Conservation (phyloP, 768 basidiomycete genomes). For the Melanogaster broomeanus region DNA sequence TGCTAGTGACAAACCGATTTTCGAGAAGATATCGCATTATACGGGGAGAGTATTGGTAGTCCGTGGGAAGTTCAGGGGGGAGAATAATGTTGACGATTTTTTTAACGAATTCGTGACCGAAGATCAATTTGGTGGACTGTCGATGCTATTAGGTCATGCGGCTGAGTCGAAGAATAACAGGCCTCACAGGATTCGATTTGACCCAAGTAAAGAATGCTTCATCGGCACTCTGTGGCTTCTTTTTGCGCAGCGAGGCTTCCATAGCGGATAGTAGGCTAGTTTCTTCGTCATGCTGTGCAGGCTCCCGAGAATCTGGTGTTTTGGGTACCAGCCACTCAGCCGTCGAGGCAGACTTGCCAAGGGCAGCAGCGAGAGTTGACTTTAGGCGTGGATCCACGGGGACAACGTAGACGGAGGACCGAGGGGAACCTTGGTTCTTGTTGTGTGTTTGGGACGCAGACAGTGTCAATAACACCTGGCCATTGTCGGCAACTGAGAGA, state of each 20-base stretch:
- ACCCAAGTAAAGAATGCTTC: conserved; percentile 65
- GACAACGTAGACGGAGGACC: conserved; percentile 59
- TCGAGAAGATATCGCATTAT: conserved; percentile 61
- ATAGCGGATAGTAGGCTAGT: conserved; percentile 41
- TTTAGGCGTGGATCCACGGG: conserved; percentile 52
- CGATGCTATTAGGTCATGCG: conserved; percentile 8
- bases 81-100: conserved; percentile 55
- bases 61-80: conserved; percentile 36
- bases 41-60: conserved; percentile 54
- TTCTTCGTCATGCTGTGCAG: conserved; percentile 19
- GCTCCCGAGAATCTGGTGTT: background rate
- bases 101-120: conserved; percentile 58
- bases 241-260: conserved; percentile 41
- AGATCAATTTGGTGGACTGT: conserved; percentile 18
- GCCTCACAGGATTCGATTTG: conserved; percentile 32
- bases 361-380: conserved; percentile 65
- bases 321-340: conserved; percentile 44
- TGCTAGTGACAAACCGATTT: conserved; percentile 52
- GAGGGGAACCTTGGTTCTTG: conserved; percentile 19
- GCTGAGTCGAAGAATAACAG: background rate
- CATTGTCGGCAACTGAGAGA: conserved; percentile 37
- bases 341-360: conserved; percentile 51
- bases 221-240: conserved; percentile 53
- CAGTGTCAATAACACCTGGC: conserved; percentile 54
- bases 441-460: conserved; percentile 33